These are phyloP conservation scores for Volutella citrinella DNA, from an alignment of 2,329 filamentous ascomycete genomes.

Conservation along the genomic window DNA sequence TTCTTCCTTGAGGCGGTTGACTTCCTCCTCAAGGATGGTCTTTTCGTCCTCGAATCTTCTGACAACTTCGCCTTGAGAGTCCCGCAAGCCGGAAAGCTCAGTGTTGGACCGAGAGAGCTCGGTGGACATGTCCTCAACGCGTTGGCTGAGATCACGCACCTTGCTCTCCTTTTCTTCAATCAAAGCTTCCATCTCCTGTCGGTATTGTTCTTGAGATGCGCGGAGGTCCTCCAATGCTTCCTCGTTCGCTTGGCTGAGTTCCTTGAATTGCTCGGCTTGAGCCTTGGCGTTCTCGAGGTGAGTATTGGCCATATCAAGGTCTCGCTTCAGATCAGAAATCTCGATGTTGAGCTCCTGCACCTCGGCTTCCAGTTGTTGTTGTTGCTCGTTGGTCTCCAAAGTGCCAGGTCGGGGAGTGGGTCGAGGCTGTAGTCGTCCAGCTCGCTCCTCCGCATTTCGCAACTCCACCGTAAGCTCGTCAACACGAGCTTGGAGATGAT, in stretches of 20 bases:
- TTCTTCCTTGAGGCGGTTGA: constrained; percentile 78
- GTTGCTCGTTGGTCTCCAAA: constrained; percentile 39
- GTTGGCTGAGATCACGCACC: constrained; percentile 78
- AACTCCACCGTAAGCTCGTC: constrained; percentile 88
- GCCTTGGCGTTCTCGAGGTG: constrained; percentile 79
- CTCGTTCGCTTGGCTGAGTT: constrained; percentile 82
- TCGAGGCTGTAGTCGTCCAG: constrained; percentile 76
- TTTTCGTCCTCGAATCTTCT: constrained; percentile 80
- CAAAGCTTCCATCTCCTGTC: constrained; percentile 76
- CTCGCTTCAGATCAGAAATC: constrained; percentile 80
- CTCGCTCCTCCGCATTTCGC: constrained; percentile 83
- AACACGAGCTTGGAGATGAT: constrained; percentile 84
- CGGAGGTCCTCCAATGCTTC: constrained; percentile 80
- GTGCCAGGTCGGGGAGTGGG: constrained; percentile 60
- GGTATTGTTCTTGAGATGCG: constrained; percentile 79
- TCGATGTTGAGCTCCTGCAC: constrained; percentile 81
- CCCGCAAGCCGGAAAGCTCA: constrained; percentile 76
- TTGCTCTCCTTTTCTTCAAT: constrained; percentile 75
- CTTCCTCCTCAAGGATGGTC: constrained; percentile 71
- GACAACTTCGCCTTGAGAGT: constrained; percentile 72
- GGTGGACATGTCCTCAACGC: constrained; percentile 76
- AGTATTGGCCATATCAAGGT: constrained; percentile 75
- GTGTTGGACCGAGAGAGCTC: constrained; percentile 80
- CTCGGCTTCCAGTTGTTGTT: constrained; percentile 53
- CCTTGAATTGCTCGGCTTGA: constrained; percentile 83